These are phyloP conservation scores for Debaryomycetaceae sp. DNA, from an alignment of 1,139 yeast genomes.

Conservation along the genomic window DNA sequence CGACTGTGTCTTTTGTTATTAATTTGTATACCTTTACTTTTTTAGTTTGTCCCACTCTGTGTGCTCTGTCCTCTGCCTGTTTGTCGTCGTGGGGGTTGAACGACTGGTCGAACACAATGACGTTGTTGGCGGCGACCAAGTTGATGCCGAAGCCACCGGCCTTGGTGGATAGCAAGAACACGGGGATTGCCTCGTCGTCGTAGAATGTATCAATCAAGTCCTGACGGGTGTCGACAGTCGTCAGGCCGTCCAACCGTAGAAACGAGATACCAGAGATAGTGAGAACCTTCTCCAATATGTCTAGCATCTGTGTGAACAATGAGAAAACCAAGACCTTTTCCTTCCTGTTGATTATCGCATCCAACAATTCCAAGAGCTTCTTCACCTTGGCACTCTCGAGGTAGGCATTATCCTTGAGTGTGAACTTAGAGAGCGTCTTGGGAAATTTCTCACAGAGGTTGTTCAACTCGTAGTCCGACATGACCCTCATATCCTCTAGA, in stretches of 20 bases:
- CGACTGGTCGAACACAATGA: slow-evolving; percentile 86
- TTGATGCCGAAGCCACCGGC: slow-evolving; percentile 99
- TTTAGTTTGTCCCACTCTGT: slow-evolving; percentile 91
- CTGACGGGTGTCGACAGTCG: slow-evolving; percentile 91
- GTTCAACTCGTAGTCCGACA: slow-evolving; percentile 89
- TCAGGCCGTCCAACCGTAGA: slow-evolving; percentile 86
- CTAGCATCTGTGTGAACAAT: slow-evolving; percentile 87
- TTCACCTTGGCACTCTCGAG: slow-evolving; percentile 75
- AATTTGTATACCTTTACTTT: slow-evolving; percentile 80
- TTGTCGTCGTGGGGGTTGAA: slow-evolving; percentile 98
- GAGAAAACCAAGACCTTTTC: slow-evolving; percentile 86
- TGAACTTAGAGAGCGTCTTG: slow-evolving; percentile 52
- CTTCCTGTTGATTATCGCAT: slow-evolving; percentile 48
- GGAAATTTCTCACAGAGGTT: slow-evolving; percentile 72
- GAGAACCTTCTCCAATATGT: slow-evolving; percentile 76
- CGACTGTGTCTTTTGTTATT: slow-evolving; percentile 73
- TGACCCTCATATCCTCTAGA: slow-evolving; percentile 91
- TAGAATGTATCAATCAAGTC: slow-evolving; percentile 86
- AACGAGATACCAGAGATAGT: slow-evolving; percentile 66
- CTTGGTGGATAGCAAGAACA: slow-evolving; percentile 84
- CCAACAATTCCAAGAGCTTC: slow-evolving; percentile 56
- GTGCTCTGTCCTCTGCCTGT: slow-evolving; percentile 98
- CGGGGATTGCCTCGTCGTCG: slow-evolving; percentile 77
- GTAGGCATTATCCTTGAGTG: slow-evolving; percentile 56
- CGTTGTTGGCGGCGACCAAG: slow-evolving; percentile 91